Evolutionary conservation across 2,329 filamentous ascomycete species (phyloP).

Genomic region (Colletotrichum cuscutae): DNA sequence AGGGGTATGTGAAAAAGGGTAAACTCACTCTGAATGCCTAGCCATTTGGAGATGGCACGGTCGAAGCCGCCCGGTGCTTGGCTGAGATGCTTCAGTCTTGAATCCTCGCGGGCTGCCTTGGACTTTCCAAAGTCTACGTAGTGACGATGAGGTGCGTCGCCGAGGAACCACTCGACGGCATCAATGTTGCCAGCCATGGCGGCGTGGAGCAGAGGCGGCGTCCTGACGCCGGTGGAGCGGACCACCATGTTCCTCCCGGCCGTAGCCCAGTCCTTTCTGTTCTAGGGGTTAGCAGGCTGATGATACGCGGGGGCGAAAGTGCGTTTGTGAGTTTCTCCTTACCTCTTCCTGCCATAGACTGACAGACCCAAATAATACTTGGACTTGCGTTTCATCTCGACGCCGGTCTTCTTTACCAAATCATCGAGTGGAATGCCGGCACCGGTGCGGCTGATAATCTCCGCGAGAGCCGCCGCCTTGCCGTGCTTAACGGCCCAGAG

Average conservation of each 20-base stretch:
- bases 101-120: slow-evolving; percentile 68
- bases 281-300: slow-evolving; percentile 30
- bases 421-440: slow-evolving; percentile 76
- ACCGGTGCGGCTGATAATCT: slow-evolving; percentile 74
- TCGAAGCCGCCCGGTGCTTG: slow-evolving; percentile 72
- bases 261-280: slow-evolving; percentile 75
- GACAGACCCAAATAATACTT: slow-evolving; percentile 81
- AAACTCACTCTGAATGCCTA: slow-evolving; percentile 66
- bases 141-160: slow-evolving; percentile 72
- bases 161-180: slow-evolving; percentile 80
- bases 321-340: slow-evolving; percentile 24
- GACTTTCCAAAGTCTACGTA: slow-evolving; percentile 76
- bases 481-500: slow-evolving; percentile 55
- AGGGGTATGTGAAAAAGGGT: neutral
- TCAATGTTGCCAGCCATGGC: slow-evolving; percentile 69
- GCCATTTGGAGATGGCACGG: slow-evolving; percentile 69
- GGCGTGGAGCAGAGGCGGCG: slow-evolving; percentile 70
- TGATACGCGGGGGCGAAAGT: neutral
- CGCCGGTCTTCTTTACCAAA: slow-evolving; percentile 72
- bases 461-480: slow-evolving; percentile 66
- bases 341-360: slow-evolving; percentile 78
- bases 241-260: slow-evolving; percentile 62
- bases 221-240: slow-evolving; percentile 52
- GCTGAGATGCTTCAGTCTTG: slow-evolving; percentile 69
- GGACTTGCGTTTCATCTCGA: slow-evolving; percentile 72